Conservation (phyloP, 768 basidiomycete species). For the Cystoderma amianthinum region DNA sequence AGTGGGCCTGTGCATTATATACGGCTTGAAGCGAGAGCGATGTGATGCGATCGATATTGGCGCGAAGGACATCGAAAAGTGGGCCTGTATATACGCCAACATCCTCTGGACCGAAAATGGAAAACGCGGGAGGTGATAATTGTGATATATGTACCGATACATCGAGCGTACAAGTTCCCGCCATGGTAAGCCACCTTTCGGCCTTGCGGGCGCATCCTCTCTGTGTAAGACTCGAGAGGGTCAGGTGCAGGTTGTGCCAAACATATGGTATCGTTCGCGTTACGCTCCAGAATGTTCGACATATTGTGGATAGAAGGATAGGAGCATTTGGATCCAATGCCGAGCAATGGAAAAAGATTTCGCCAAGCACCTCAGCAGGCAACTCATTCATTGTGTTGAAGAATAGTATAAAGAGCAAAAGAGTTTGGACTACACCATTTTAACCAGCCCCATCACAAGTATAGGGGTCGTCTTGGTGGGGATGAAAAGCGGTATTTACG, state of each 20-base stretch:
- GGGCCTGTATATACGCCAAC: background rate
- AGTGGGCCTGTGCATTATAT: background rate
- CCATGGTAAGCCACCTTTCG: constrained; percentile 20
- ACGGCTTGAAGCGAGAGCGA: no score
- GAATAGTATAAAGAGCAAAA: no score
- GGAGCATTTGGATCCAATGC: constrained; percentile 21
- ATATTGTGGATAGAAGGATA: constrained; percentile 21
- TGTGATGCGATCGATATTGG: background rate
- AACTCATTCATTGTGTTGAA: background rate
- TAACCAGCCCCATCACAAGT: no score
- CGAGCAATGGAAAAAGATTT: constrained; percentile 8
- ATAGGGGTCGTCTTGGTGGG: no score
- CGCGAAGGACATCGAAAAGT: background rate
- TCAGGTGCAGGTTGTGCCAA: constrained; percentile 21
- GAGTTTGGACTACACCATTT: no score
- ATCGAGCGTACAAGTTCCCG: constrained; percentile 16
- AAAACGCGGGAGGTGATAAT: background rate
- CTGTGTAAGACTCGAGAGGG: constrained; percentile 7
- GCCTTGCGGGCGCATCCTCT: constrained; percentile 14
- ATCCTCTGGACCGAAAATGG: background rate
- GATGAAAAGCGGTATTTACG: no score
- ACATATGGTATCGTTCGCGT: constrained; percentile 19
- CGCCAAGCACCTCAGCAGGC: background rate
- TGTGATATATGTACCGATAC: constrained; percentile 11
- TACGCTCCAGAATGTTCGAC: constrained; percentile 17